phyloP scores from a whole-genome alignment of 176 grass and related monocot genomes.

The Oryza coarctata region DNA sequence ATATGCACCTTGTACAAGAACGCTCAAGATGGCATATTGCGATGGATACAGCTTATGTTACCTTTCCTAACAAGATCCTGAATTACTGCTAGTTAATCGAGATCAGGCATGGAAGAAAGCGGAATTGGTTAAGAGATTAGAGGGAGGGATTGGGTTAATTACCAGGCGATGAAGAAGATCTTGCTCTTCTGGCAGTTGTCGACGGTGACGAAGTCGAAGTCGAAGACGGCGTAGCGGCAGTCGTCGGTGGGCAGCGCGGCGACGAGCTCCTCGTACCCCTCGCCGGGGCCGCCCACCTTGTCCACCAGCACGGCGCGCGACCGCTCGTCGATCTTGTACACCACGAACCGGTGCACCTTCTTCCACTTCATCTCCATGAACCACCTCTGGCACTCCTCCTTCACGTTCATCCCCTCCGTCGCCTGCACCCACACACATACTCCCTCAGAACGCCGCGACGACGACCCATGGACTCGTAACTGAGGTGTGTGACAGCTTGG shows the following conservation, averaged over 20 bases:
- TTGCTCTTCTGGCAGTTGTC: constrained; percentile 99
- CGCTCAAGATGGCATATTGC: not conserved
- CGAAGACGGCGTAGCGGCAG: constrained; percentile 98
- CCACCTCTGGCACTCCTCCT: constrained; percentile 86
- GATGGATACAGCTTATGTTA: not conserved
- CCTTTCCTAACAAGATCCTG: not conserved
- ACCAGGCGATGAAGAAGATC: constrained; percentile 98
- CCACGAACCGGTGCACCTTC: constrained; percentile 80
- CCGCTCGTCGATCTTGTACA: constrained; percentile 96
- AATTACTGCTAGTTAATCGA: not conserved
- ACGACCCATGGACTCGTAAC: not conserved
- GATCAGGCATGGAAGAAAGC: not conserved
- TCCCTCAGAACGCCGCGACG: not conserved
- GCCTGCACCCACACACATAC: constrained; percentile 39
- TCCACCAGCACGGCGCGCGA: constrained; percentile 87
- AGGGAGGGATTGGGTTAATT: not conserved
- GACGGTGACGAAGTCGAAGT: constrained; percentile 91
- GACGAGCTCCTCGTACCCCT: constrained; percentile 83
- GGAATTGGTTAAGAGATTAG: not conserved
- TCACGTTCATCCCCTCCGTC: constrained; percentile 88
- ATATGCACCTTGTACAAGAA: constrained; percentile 10
- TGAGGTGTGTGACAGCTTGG: no score
- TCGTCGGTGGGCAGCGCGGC: constrained; percentile 79
- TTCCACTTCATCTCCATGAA: constrained; percentile 99
- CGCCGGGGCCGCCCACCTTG: constrained; percentile 72